These are phyloP conservation scores for Lactarius sp. DNA, from an alignment of 768 basidiomycete genomes.

Conservation along the genomic window DNA sequence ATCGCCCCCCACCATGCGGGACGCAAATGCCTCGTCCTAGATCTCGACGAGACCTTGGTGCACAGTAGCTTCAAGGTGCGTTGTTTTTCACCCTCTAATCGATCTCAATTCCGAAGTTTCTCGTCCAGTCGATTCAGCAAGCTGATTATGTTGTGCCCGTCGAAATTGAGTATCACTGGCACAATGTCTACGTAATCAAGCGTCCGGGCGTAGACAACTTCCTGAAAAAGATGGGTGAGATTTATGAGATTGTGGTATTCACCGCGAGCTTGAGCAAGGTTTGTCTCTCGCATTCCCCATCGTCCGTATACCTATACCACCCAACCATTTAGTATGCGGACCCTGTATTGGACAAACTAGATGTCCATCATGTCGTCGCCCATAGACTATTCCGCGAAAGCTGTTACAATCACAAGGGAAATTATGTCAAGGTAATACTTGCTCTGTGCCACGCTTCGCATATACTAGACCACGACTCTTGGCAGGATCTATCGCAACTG, in stretches of 20 bases:
- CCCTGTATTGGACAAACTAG: conserved; percentile 95
- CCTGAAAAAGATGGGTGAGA: conserved; percentile 96
- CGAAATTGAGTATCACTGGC: conserved; percentile 97
- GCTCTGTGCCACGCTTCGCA: background rate
- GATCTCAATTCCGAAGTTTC: conserved; percentile 18
- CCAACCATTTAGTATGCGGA: conserved; percentile 79
- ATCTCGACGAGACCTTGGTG: conserved; percentile 94
- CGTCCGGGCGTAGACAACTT: conserved; percentile 97
- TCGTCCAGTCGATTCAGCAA: conserved; percentile 74
- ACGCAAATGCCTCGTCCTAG: conserved; percentile 92
- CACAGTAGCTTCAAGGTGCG: conserved; percentile 97
- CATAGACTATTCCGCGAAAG: conserved; percentile 96
- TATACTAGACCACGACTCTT: background rate
- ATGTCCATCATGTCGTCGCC: conserved; percentile 84
- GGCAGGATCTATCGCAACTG: conserved; percentile 91
- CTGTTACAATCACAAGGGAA: conserved; percentile 98
- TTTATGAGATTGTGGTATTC: conserved; percentile 97
- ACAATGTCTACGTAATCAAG: conserved; percentile 99
- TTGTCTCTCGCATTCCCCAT: conserved; percentile 25
- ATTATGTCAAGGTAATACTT: conserved; percentile 86
- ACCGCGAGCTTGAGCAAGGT: conserved; percentile 98
- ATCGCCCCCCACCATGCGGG: conserved; percentile 76
- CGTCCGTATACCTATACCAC: conserved; percentile 13
- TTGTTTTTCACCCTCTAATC: background rate
- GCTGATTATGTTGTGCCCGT: conserved; percentile 99